Percentiles rank a stretch among this genome's conserved stretches.
These are phyloP conservation scores for Cajanus cajan DNA, from an alignment of 306 rosid species.

Conservation along the genomic window DNA sequence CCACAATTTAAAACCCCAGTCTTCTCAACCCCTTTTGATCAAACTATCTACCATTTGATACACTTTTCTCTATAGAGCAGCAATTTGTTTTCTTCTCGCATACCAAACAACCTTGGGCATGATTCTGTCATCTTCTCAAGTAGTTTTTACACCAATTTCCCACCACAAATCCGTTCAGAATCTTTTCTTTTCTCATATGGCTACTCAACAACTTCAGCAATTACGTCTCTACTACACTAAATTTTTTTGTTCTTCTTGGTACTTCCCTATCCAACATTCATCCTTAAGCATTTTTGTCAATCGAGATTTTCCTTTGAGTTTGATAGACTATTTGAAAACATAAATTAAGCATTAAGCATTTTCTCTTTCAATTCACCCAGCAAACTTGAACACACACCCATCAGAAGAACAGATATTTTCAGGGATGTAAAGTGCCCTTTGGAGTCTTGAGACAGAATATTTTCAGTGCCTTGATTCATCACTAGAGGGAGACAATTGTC, in stretches of 20 bases:
- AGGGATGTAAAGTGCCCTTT: conserved; percentile 1
- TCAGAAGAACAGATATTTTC: neutral
- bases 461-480: conserved; percentile 19
- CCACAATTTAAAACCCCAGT: too few species aligned
- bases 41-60: too few species aligned
- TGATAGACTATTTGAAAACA: neutral
- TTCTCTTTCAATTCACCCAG: neutral
- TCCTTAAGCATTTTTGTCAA: neutral
- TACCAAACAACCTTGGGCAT: neutral
- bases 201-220: neutral
- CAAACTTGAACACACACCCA: neutral
- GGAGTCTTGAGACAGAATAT: conserved; percentile 28
- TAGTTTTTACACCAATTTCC: neutral
- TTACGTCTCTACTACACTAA: neutral
- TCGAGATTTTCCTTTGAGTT: neutral
- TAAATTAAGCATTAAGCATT: neutral
- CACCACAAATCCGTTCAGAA: neutral
- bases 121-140: neutral
- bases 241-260: neutral
- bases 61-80: too few species aligned
- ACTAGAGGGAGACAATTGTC: neutral
- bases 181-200: neutral
- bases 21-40: too few species aligned
- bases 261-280: neutral
- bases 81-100: neutral